Evolutionary conservation across 108 stramenopile species (phyloP), one percentile per base, ranked within the genome.

Genomic region (Pseudonitzschia delicatissima): DNA sequence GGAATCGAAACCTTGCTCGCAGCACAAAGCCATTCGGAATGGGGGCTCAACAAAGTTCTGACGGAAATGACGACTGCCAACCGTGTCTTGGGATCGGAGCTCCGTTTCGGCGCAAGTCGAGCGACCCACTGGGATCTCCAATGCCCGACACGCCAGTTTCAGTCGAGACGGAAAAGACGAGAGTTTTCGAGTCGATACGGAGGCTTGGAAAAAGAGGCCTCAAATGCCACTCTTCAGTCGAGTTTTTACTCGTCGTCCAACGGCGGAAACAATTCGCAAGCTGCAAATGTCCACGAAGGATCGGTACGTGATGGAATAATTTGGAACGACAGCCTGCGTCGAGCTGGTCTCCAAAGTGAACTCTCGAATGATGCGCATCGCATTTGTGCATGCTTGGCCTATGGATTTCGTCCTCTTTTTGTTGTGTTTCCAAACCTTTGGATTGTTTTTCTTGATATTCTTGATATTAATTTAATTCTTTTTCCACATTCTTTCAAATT

Each of bases 61-160:
- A 25, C 23, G 51, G 50, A n/a, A 33, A 63, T 34, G 67, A 44
- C 31, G 33, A 31, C 28, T 74, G 73, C 36, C 42, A 42, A 15
- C 66, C 73, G 25, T 74, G 73, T 36, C 62, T 74, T 45, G 51
- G 57, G 13, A 29, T 76, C 55, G 20, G 64, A 21, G 45, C 68
- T 33, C 63, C 67, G n/a, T 64, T 64, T 49, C 37, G 34, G 17
- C 40, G 48, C 15, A 55, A 55, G 5, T 36, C 33, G 5, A 50
- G 13, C 45, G 81, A 82, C 78, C 73, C 70, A 9, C 68, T 82
- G 29, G 91, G 91, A n/a, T 74, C 84, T 3, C 91, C 91, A 9
- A 62, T 89, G 28, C 90, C 86, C 0, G 83, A 86, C 31, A 92
- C 86, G 23, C 91, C 91, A 2, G 25, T 75, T 21, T 36, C n/a